A percentile compares a stretch with the other conserved stretches of the same genome.
Evolutionary conservation across 2,329 filamentous ascomycete genomes (phyloP).

Genomic region (Penicillium sp.): DNA sequence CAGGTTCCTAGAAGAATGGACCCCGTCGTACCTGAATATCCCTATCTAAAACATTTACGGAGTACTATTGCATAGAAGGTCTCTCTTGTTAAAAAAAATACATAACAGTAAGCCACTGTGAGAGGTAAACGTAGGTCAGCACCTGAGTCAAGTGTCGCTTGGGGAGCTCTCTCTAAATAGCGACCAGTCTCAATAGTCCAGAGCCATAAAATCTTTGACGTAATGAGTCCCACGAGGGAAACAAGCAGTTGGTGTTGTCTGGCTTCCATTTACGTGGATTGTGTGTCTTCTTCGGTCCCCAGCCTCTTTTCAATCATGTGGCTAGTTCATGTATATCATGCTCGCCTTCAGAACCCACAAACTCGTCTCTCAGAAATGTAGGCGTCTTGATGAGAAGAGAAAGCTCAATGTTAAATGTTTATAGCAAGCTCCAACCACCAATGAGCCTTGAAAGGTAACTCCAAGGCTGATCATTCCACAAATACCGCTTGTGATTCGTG

Average conservation of each 20-base stretch:
- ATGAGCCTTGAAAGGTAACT: constrained; percentile 11
- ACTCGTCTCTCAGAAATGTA: not conserved
- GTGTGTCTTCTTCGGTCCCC: not conserved
- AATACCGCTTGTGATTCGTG: constrained; percentile 6
- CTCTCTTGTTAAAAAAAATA: not conserved
- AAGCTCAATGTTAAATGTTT: constrained; percentile 7
- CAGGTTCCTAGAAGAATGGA: constrained; percentile 18
- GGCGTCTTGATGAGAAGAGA: constrained; percentile 9
- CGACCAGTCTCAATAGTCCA: not conserved
- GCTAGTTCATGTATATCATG: not conserved
- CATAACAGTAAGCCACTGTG: too few relatives aligned
- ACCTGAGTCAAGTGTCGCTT: not conserved
- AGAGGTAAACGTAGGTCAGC: not conserved
- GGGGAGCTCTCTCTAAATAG: too few relatives aligned
- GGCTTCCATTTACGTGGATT: not conserved
- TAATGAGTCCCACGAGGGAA: not conserved
- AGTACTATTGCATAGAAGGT: not conserved
- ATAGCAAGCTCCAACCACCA: constrained; percentile 5
- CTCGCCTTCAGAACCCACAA: not conserved
- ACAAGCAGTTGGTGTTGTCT: not conserved
- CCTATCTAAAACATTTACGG: not conserved
- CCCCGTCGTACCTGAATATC: constrained; percentile 15
- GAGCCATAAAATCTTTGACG: not conserved
- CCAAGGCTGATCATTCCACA: constrained; percentile 30
- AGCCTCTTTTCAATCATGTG: not conserved